phyloP scores from a whole-genome alignment of 2,329 filamentous ascomycete species.

The Penicillium hordei region DNA sequence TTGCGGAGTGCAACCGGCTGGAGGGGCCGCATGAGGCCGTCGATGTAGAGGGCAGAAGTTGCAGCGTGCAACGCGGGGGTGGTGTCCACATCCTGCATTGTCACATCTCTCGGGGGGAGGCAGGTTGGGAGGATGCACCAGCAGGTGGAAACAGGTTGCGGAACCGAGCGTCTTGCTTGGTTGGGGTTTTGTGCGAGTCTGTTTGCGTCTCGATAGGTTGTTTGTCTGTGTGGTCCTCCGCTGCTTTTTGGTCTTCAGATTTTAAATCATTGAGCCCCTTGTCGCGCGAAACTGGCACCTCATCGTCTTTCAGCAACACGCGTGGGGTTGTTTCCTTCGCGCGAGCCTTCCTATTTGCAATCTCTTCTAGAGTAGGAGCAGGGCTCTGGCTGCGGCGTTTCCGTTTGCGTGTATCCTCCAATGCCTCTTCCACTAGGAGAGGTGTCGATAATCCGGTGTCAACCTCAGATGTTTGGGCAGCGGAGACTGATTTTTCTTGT shows the following conservation, averaged over 20 bases:
- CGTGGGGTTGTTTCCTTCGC: constrained; percentile 44
- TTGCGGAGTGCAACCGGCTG: constrained; percentile 65
- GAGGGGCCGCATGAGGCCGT: constrained; percentile 84
- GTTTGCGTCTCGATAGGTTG: background rate
- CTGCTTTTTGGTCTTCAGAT: constrained; percentile 23
- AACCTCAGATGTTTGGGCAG: constrained; percentile 26
- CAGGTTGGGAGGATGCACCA: constrained; percentile 26
- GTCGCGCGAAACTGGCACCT: constrained; percentile 12
- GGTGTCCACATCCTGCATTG: constrained; percentile 42
- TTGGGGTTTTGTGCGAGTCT: background rate
- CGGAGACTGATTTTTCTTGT: constrained; percentile 20
- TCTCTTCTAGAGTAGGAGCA: constrained; percentile 54
- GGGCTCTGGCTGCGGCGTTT: constrained; percentile 67
- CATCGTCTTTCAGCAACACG: constrained; percentile 34
- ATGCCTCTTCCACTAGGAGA: constrained; percentile 36
- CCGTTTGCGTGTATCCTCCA: constrained; percentile 61
- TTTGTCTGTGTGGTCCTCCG: constrained; percentile 15
- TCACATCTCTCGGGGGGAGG: constrained; percentile 29
- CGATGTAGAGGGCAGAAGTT: constrained; percentile 80
- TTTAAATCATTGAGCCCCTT: constrained; percentile 14
- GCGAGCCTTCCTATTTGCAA: constrained; percentile 57
- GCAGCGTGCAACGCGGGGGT: constrained; percentile 67
- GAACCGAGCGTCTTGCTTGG: constrained; percentile 49
- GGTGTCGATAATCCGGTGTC: constrained; percentile 31
- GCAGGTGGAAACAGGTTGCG: constrained; percentile 47